These are phyloP conservation scores for Saitoella complicata DNA, from an alignment of 805 yeast genomes.

Conservation along the genomic window DNA sequence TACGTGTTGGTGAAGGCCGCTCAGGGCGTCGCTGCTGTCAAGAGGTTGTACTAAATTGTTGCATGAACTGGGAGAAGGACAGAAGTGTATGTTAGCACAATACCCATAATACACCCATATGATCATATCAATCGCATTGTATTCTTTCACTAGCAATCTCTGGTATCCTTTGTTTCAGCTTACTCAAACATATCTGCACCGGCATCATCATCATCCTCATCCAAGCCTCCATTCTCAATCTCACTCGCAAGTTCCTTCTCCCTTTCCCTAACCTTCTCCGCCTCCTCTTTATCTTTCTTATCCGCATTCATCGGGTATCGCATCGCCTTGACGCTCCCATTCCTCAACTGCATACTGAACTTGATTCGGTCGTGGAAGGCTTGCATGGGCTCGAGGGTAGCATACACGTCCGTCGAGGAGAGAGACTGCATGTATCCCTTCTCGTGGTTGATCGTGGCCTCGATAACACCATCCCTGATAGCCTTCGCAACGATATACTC, in stretches of 20 bases:
- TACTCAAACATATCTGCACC: background rate
- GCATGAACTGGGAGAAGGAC: too few species aligned
- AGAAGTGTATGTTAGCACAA: too few species aligned
- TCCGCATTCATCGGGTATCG: conserved; percentile 57
- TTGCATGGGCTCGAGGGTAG: conserved; percentile 70
- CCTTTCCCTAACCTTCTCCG: conserved; percentile 39
- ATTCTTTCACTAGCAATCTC: too few species aligned
- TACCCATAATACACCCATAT: too few species aligned
- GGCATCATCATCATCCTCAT: conserved; percentile 25
- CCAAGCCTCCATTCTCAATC: conserved; percentile 28
- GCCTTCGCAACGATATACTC: conserved; percentile 96
- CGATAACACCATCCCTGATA: conserved; percentile 92
- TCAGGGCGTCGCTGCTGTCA: too few species aligned
- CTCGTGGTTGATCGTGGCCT: conserved; percentile 82
- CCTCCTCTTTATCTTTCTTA: conserved; percentile 33
- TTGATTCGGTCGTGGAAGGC: conserved; percentile 86
- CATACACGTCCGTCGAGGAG: conserved; percentile 73
- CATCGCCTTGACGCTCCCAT: conserved; percentile 88
- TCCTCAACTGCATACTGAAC: conserved; percentile 78
- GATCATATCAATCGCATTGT: too few species aligned
- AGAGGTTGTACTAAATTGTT: too few species aligned
- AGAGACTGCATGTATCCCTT: conserved; percentile 81
- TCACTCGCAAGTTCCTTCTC: conserved; percentile 34
- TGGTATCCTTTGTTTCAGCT: too few species aligned
- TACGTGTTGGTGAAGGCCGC: too few species aligned